Evolutionary conservation across 2,329 filamentous ascomycete genomes (phyloP).

Genomic region (Clarireedia paspali): DNA sequence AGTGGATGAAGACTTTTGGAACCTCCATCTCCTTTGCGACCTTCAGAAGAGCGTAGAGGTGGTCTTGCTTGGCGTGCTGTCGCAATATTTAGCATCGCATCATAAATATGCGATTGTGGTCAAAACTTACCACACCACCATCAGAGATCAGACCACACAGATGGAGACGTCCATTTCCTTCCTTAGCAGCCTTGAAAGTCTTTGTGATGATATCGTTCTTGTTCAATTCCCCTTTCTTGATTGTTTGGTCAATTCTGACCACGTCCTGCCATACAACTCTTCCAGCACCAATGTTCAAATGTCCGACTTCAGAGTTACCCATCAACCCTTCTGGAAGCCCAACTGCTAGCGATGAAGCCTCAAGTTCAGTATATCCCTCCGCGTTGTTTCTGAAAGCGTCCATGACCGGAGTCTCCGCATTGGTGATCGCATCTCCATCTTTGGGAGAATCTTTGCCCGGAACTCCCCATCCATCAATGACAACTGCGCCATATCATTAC

Average conservation of each 20-base stretch:
- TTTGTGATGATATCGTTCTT: slow-evolving; percentile 35
- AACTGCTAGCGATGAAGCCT: slow-evolving; percentile 92
- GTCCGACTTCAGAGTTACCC: slow-evolving; percentile 98
- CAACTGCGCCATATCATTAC: slow-evolving; percentile 59
- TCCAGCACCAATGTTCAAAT: slow-evolving; percentile 96
- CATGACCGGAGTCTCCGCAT: slow-evolving; percentile 91
- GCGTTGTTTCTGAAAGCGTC: slow-evolving; percentile 77
- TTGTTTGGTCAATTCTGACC: slow-evolving; percentile 86
- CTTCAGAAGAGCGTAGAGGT: slow-evolving; percentile 79
- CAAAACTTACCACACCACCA: slow-evolving; percentile 67
- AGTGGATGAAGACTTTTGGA: slow-evolving; percentile 94
- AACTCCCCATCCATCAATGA: slow-evolving; percentile 98
- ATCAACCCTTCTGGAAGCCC: slow-evolving; percentile 94
- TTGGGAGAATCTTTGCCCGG: slow-evolving; percentile 72
- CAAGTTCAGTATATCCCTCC: slow-evolving; percentile 84
- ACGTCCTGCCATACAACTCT: slow-evolving; percentile 98
- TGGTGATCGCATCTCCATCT: slow-evolving; percentile 90
- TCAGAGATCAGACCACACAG: slow-evolving; percentile 88
- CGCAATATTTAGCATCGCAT: slow-evolving; percentile 12
- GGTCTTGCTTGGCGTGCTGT: slow-evolving; percentile 87
- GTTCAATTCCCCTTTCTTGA: slow-evolving; percentile 47
- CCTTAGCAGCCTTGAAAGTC: slow-evolving; percentile 71
- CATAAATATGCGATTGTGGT: neutral
- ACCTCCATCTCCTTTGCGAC: slow-evolving; percentile 84
- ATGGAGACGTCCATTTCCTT: slow-evolving; percentile 86